These are phyloP conservation scores for Paragyromitra xinjiangensis DNA, from an alignment of 495 filamentous ascomycete species.

Conservation along the genomic window DNA sequence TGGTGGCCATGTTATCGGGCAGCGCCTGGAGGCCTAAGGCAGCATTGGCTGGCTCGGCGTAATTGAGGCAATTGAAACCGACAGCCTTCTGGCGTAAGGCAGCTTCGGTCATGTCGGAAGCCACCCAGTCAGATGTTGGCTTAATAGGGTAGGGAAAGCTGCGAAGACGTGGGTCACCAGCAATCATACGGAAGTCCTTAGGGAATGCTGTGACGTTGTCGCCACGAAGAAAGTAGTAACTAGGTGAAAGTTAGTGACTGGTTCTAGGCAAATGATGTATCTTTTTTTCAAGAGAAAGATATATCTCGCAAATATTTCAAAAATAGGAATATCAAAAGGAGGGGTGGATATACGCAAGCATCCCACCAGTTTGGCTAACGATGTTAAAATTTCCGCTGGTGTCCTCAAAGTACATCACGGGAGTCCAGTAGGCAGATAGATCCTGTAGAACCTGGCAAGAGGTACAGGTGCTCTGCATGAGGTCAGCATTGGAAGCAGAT, in stretches of 20 bases:
- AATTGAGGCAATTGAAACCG: constrained; percentile 94
- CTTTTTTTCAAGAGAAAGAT: background rate
- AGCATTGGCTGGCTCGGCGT: constrained; percentile 68
- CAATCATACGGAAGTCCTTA: constrained; percentile 81
- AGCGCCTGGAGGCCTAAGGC: constrained; percentile 81
- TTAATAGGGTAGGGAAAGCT: constrained; percentile 71
- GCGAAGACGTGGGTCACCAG: constrained; percentile 74
- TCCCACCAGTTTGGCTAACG: constrained; percentile 68
- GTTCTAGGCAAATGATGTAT: background rate
- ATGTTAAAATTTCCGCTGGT: constrained; percentile 54
- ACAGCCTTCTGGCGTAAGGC: constrained; percentile 80
- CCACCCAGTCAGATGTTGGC: constrained; percentile 72
- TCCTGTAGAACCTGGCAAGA: constrained; percentile 72
- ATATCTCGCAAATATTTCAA: background rate
- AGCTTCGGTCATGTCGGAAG: constrained; percentile 67
- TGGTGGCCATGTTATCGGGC: constrained; percentile 80
- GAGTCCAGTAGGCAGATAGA: constrained; percentile 76
- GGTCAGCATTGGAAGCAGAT: constrained; percentile 62
- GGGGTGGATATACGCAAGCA: constrained; percentile 66
- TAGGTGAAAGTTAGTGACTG: constrained; percentile 13
- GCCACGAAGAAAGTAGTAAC: constrained; percentile 73
- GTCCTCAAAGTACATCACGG: constrained; percentile 71
- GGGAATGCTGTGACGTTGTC: constrained; percentile 75
- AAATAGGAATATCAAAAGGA: background rate
- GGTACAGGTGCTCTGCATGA: constrained; percentile 67